Evolutionary conservation across 306 rosid species (phyloP).

Genomic region (Styphnolobium japonicum): DNA sequence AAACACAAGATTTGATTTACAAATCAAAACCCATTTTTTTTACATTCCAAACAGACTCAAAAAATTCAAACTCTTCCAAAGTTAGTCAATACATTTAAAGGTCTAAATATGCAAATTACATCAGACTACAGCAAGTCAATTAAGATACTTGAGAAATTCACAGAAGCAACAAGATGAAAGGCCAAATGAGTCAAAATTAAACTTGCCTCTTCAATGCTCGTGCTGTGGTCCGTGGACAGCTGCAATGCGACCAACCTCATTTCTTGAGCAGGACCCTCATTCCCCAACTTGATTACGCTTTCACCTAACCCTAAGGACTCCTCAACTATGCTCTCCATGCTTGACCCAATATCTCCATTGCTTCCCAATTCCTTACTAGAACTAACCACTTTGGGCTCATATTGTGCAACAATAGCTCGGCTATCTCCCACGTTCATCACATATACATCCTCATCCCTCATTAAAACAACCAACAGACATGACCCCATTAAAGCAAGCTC

Average conservation of each 20-base stretch:
- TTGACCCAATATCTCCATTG: conserved; percentile 36
- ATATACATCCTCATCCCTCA: conserved; percentile 93
- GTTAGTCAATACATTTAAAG: not conserved
- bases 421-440: conserved; percentile 94
- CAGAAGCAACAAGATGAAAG: not conserved
- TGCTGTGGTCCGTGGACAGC: conserved; percentile 77
- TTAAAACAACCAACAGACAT: conserved; percentile 72
- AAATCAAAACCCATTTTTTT: no score
- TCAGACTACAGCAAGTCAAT: not conserved
- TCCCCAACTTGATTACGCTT: conserved; percentile 24
- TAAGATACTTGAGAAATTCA: not conserved
- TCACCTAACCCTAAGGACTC: conserved; percentile 44
- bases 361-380: conserved; percentile 27
- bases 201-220: conserved; percentile 72
- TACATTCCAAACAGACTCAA: no score
- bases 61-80: not conserved
- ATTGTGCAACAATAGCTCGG: conserved; percentile 81
- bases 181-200: not conserved
- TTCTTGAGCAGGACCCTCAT: conserved; percentile 39
- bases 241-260: conserved; percentile 63
- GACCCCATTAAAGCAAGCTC: conserved; percentile 95
- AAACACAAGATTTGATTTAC: no score
- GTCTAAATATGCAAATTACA: not conserved
- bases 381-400: conserved; percentile 45
- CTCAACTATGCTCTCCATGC: conserved; percentile 53